A percentile compares a stretch with the other conserved stretches of the same genome.
phyloP scores from a whole-genome alignment of 1,139 yeast genomes.

The Scheffersomyces titani region DNA sequence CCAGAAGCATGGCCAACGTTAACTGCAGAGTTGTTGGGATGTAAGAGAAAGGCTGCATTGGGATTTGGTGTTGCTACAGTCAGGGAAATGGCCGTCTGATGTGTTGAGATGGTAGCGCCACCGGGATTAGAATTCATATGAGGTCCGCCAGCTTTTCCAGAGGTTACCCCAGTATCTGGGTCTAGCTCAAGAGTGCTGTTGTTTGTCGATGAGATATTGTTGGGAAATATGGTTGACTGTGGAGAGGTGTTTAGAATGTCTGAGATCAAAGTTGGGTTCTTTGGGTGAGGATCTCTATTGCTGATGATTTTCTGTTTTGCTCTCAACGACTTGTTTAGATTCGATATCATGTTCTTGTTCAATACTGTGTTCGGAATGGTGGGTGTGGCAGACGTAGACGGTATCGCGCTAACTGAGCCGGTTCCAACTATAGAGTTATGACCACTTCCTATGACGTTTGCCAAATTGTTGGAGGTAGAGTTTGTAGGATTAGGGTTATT shows the following conservation, averaged over 20 bases:
- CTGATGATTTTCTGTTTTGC: constrained; percentile 44
- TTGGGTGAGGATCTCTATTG: constrained; percentile 39
- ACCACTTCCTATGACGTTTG: background rate
- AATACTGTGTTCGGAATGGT: constrained; percentile 11
- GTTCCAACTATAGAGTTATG: background rate
- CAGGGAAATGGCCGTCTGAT: background rate
- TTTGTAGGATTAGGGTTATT: background rate
- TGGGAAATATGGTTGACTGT: constrained; percentile 27
- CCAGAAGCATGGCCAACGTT: constrained; percentile 4
- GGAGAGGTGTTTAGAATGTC: constrained; percentile 41
- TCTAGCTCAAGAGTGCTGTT: background rate
- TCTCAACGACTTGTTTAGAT: constrained; percentile 40
- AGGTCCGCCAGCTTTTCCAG: background rate
- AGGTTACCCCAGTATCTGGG: background rate
- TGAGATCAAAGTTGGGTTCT: constrained; percentile 32
- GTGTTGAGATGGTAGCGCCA: background rate
- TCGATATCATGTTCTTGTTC: constrained; percentile 34
- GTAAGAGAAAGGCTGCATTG: constrained; percentile 1
- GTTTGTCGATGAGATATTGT: constrained; percentile 9
- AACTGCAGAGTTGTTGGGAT: constrained; percentile 4
- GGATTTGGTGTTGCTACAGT: background rate
- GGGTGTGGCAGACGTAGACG: constrained; percentile 1
- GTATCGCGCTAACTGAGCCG: background rate
- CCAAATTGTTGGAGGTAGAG: background rate
- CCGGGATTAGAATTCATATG: background rate